Conservation (phyloP, 2,329 filamentous ascomycete species). For the Fusarium continuum region DNA sequence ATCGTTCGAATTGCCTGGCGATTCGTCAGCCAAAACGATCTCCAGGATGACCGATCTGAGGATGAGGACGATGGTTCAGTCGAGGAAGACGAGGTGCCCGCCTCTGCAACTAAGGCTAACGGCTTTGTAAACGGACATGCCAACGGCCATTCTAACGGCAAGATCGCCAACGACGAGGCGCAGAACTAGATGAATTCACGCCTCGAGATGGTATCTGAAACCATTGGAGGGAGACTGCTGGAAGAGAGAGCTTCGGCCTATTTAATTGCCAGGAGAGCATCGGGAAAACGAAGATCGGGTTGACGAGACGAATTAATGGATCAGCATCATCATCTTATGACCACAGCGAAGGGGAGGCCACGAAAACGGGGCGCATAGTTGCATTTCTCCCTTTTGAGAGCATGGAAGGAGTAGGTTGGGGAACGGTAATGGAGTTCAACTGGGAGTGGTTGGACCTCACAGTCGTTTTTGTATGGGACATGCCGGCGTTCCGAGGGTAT, state of each 20-base stretch:
- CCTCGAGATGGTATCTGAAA: neutral
- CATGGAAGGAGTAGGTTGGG: constrained; percentile 8
- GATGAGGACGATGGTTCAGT: constrained; percentile 60
- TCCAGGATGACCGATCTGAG: constrained; percentile 77
- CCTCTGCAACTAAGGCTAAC: constrained; percentile 40
- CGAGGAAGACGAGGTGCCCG: constrained; percentile 59
- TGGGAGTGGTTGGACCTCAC: constrained; percentile 22
- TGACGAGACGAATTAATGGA: constrained; percentile 37
- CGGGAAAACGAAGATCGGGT: constrained; percentile 13
- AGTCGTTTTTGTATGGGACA: constrained; percentile 35
- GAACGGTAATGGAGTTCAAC: constrained; percentile 27
- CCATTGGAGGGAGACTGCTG: neutral
- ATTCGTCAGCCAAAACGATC: constrained; percentile 68
- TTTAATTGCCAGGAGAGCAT: neutral
- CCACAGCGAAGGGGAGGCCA: constrained; percentile 16
- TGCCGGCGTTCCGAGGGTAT: constrained; percentile 30
- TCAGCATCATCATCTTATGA: constrained; percentile 37
- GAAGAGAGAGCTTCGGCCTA: neutral
- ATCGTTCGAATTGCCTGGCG: constrained; percentile 79
- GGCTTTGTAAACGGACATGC: constrained; percentile 22
- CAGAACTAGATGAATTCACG: constrained; percentile 25
- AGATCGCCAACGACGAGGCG: constrained; percentile 6
- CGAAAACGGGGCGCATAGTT: constrained; percentile 22
- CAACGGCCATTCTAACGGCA: constrained; percentile 32
- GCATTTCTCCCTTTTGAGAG: constrained; percentile 17